Evolutionary conservation across 1,284 basidiomycete genomes (phyloP), one percentile per base, ranked within the genome.

Genomic region (Sparassis latifolia): DNA sequence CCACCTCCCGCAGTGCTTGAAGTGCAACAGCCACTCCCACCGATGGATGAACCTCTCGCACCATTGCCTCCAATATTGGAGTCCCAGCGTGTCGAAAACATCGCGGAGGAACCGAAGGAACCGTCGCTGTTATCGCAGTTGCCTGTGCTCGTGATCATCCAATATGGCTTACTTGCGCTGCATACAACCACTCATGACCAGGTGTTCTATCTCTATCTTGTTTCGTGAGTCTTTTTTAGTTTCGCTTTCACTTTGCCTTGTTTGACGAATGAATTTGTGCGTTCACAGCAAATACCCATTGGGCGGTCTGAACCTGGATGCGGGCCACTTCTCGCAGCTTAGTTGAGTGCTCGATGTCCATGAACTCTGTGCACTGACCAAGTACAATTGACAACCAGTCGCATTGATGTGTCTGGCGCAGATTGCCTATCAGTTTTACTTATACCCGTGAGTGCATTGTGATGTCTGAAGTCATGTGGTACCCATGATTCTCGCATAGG

Each of bases 111-210:
- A 37, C 74, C 76, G 60, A 79, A 78, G 58, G 71, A 75, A 27
- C 83, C 82, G 1, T 82, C 85, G 9, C 60, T 88, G 58, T 62
- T 74, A 52, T 82, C 80, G 20, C 82, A 83, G 62, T 68, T 91
- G 37, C 88, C 88, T 4, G 56, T 86, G 32, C 56, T 82, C 55
- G 78, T 91, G 52, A 90, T 91, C 54, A 63, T 87, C 20, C 88
- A 91, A 66, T 91, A 91, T 65, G 89, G 87, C 12, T 66, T 88
- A 55, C 69, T 91, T 58, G 88, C 88, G 10, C 66, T 91, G 50
- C 88, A 91, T 63, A 78, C 79, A 38, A 91, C 89, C n/a, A 89
- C 86, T 2, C 89, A 91, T 60, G 88, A 91, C 69, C 89, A 91
- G 65, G 69, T 91, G 27, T 91, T 91, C 68, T 78, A 89, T 66